Conservation (phyloP, 2,329 filamentous ascomycete genomes). For the Macrophomina tecta region DNA sequence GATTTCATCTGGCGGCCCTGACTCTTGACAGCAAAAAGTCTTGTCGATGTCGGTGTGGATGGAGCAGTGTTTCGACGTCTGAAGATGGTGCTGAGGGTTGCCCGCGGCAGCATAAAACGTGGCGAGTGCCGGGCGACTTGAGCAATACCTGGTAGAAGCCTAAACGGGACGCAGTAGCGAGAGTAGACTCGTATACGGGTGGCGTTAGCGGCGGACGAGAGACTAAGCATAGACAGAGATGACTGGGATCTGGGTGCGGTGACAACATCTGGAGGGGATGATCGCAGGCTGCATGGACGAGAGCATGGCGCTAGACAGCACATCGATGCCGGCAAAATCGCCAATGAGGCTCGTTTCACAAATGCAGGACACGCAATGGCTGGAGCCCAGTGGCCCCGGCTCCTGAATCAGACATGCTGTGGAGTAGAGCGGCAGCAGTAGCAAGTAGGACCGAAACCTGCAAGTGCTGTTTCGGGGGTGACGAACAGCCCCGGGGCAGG, state of each 20-base stretch:
- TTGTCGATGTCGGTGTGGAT: too few species aligned
- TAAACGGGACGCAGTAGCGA: background rate
- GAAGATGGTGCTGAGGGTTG: background rate
- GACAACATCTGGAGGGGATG: background rate
- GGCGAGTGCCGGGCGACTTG: background rate
- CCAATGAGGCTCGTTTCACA: constrained; percentile 18
- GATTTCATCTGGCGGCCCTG: background rate
- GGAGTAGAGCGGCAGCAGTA: background rate
- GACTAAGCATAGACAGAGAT: background rate
- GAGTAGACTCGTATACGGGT: background rate
- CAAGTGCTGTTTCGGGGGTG: background rate
- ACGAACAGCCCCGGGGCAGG: background rate
- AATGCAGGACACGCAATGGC: constrained; percentile 12
- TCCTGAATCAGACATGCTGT: constrained; percentile 9
- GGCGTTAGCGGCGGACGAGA: background rate
- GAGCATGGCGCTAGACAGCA: constrained; percentile 18
- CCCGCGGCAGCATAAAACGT: background rate
- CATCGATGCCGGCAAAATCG: constrained; percentile 5
- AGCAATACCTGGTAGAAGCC: background rate
- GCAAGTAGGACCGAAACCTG: background rate
- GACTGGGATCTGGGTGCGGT: background rate
- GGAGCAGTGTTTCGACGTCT: background rate
- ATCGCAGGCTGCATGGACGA: background rate
- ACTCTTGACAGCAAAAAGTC: background rate
- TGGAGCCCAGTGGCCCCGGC: constrained; percentile 1